Percentiles rank a stretch among this genome's conserved stretches.
phyloP scores from a whole-genome alignment of 768 basidiomycete species.

The Lactifluus volemus region DNA sequence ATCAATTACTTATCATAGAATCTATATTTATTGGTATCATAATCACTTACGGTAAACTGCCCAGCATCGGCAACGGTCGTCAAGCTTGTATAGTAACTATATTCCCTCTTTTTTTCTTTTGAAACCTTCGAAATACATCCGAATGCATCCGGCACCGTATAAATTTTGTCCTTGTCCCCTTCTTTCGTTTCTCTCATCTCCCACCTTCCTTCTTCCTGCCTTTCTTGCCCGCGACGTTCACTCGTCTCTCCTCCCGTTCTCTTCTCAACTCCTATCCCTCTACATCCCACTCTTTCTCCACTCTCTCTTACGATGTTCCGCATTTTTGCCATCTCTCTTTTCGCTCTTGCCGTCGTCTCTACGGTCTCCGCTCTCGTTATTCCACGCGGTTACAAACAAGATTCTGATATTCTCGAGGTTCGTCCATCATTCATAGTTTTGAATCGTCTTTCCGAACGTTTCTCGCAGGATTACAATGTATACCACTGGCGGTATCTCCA shows the following conservation, averaged over 20 bases:
- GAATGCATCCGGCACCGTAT: too few species aligned
- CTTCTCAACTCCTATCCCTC: conserved; percentile 13
- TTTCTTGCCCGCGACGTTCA: too few species aligned
- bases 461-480: conserved; percentile 36
- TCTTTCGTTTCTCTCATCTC: neutral
- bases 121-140: too few species aligned
- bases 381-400: conserved; percentile 19
- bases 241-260: neutral
- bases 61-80: too few species aligned
- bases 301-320: conserved; percentile 26
- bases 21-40: too few species aligned
- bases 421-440: neutral
- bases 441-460: conserved; percentile 8
- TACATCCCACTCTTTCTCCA: conserved; percentile 13
- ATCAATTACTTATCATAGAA: too few species aligned
- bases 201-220: neutral
- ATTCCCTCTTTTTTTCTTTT: too few species aligned
- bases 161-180: too few species aligned
- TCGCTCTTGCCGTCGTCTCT: conserved; percentile 31
- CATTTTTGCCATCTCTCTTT: conserved; percentile 32
- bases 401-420: conserved; percentile 39
- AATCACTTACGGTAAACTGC: too few species aligned
- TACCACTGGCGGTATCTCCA: conserved; percentile 60
- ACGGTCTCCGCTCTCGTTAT: conserved; percentile 17
- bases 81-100: too few species aligned